These are phyloP conservation scores for Solanum habrochaites DNA, from an alignment of 257 asterid species.

Conservation along the genomic window DNA sequence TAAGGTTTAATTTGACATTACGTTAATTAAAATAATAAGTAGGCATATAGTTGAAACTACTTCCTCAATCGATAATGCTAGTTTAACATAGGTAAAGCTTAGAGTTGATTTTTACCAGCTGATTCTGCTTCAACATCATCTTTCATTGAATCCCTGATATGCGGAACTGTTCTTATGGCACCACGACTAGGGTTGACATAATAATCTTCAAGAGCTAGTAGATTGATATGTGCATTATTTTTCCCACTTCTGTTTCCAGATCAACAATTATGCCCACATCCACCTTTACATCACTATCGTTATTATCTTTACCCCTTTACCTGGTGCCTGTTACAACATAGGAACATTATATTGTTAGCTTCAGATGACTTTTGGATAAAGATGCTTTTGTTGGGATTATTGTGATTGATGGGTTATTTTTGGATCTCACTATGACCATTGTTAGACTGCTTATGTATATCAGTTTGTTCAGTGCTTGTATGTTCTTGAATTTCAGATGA, in stretches of 20 bases:
- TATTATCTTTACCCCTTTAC: not conserved
- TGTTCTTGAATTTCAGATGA: too few relatives aligned
- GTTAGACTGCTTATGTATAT: too few relatives aligned
- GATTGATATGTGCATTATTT: constrained; percentile 13
- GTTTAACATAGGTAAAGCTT: not conserved
- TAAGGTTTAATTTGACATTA: too few relatives aligned
- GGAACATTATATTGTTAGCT: too few relatives aligned
- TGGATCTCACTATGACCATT: too few relatives aligned
- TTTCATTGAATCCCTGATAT: constrained; percentile 16
- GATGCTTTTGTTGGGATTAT: too few relatives aligned
- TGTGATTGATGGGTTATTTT: too few relatives aligned
- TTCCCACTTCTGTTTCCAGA: constrained; percentile 9
- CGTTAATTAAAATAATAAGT: too few relatives aligned
- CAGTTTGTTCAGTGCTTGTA: too few relatives aligned
- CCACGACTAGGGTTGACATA: constrained; percentile 1
- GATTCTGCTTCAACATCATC: constrained; percentile 28
- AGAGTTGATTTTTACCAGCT: constrained; percentile 5
- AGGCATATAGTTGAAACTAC: too few relatives aligned
- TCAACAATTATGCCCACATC: constrained; percentile 37
- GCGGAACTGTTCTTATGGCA: constrained; percentile 19
- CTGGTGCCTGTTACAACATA: too few relatives aligned
- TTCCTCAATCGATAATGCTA: not conserved
- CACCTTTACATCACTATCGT: constrained; percentile 3
- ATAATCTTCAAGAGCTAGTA: constrained; percentile 31
- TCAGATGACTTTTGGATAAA: too few relatives aligned